Evolutionary conservation across 23 red algal genomes (phyloP), one percentile per base, ranked within the genome.

Genomic region (Pyropia yezoensis): DNA sequence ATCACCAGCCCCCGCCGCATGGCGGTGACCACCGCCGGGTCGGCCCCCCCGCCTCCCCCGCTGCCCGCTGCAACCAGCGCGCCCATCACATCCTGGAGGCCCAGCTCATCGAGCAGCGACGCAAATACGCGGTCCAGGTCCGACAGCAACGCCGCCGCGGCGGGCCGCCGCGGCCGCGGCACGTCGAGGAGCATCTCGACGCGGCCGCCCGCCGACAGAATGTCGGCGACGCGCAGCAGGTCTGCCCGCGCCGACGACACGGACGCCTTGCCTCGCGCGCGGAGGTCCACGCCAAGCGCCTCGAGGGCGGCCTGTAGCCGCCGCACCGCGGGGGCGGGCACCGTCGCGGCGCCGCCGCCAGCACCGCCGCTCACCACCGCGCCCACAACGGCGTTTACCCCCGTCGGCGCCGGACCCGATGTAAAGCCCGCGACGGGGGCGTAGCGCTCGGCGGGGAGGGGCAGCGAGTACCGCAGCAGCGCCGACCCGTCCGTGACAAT

Each of bases 401-500:
- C 39, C 39, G 39, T 47, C 7, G 39, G 39, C 7, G 39, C 39
- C 0, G 39, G 6, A 8, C 6, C 39, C 0, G 39, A 11, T 0
- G 39, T 47, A 47, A 47, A 47, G 39, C 39, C 39, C 11, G 39
- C 39, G 39, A 47, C 39, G 39, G 39, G 39, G 39, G 39, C 39
- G 39, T 47, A 47, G 23, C 79, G 67, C 62, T 84, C 79, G 49
- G 66, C 63, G 8, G 79, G 79, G 27, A 96, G 30, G n/a, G 91
- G 91, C 18, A 96, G 69, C 28, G 91, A 61, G 63, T 86, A 89
- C 49, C 91, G 91, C 27, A 96, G 70, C 28, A 96, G 75, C 28
- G 91, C 91, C 19, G 53, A 67, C 16, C 74, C 85, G 65, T 89
- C 77, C 7, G 91, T 96, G 17, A 75, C 71, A 14, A 96, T 54